phyloP scores from a whole-genome alignment of 2,329 filamentous ascomycete genomes.

The Colletotrichum gigasporum region DNA sequence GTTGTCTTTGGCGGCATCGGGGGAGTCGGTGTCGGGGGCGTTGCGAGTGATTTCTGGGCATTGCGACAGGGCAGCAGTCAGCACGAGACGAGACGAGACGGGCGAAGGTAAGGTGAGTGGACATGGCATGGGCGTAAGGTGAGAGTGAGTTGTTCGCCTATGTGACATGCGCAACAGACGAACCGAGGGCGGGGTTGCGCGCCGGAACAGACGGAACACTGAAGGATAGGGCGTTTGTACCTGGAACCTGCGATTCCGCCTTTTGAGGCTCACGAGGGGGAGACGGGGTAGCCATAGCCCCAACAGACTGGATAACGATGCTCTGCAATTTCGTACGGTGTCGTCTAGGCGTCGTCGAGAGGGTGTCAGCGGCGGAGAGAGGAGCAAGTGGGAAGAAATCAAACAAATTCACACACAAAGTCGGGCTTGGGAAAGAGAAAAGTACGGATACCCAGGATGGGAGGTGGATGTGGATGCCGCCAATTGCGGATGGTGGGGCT shows the following conservation, averaged over 20 bases:
- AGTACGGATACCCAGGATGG: constrained; percentile 28
- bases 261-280: constrained; percentile 14
- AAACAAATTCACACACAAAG: constrained; percentile 22
- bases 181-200: constrained; percentile 33
- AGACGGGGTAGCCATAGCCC: constrained; percentile 21
- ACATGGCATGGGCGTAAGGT: no score
- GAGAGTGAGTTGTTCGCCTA: constrained; percentile 12
- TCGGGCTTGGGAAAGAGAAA: constrained; percentile 26
- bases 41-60: constrained; percentile 24
- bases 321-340: background rate
- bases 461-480: constrained; percentile 23
- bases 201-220: constrained; percentile 32
- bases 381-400: constrained; percentile 25
- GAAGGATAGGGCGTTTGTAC: constrained; percentile 26
- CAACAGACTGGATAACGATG: background rate
- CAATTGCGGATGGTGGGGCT: constrained; percentile 34
- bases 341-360: background rate
- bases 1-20: constrained; percentile 35
- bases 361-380: constrained; percentile 7
- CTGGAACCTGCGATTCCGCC: constrained; percentile 16
- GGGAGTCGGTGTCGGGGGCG: constrained; percentile 2
- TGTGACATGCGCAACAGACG: constrained; percentile 31
- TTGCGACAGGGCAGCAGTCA: constrained; percentile 31
- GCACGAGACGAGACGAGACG: no score
- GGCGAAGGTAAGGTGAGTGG: no score